Percentiles rank a stretch among this genome's conserved stretches.
Evolutionary conservation across 345 rosid genomes (phyloP).

Genomic region (Kernera saxatilis): DNA sequence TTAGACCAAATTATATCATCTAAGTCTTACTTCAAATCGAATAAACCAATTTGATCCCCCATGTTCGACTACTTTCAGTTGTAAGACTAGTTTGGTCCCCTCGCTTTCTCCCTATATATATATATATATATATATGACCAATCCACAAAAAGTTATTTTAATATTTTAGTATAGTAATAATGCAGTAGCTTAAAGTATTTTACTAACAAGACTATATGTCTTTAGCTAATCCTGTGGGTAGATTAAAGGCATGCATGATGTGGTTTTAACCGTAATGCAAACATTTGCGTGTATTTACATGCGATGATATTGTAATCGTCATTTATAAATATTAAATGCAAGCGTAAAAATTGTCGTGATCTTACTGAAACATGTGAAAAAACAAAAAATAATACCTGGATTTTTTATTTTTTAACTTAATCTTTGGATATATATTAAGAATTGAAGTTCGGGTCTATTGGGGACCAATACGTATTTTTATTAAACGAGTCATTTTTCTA

Average conservation of each 20-base stretch:
- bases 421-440: too few relatives aligned
- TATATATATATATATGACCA: not conserved
- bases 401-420: too few relatives aligned
- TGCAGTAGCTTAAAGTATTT: not conserved
- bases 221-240: not conserved
- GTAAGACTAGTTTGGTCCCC: not conserved
- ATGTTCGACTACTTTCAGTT: conserved; percentile 11
- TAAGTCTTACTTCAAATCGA: conserved; percentile 6
- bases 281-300: not conserved
- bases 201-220: not conserved
- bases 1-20: conserved; percentile 19
- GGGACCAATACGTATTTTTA: not conserved
- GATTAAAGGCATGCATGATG: not conserved
- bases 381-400: not conserved
- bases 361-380: not conserved
- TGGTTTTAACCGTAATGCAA: not conserved
- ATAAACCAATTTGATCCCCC: conserved; percentile 14
- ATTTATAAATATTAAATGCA: not conserved
- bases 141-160: not conserved
- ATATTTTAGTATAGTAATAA: not conserved
- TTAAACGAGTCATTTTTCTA: not conserved
- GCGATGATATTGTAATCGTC: not conserved
- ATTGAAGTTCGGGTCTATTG: not conserved
- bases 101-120: not conserved
- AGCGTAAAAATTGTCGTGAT: not conserved